phyloP scores from a whole-genome alignment of 805 yeast species.

The Hermanozyma aechmeae region DNA sequence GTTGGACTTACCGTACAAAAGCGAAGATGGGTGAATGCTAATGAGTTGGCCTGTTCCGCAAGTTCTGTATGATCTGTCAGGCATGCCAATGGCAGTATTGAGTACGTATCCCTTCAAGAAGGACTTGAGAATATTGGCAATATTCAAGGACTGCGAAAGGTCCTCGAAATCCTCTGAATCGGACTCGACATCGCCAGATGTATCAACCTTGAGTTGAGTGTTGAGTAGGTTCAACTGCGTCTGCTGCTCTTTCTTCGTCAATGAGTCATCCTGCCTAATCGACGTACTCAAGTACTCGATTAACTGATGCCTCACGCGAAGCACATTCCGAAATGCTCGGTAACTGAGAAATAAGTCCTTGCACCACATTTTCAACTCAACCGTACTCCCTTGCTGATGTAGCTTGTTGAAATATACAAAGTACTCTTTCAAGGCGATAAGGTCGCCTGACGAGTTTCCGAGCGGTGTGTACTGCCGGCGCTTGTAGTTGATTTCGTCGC shows the following conservation, averaged over 20 bases:
- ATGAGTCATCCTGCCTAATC: conserved; percentile 30
- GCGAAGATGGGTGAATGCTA: conserved; percentile 84
- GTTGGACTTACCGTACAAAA: conserved; percentile 65
- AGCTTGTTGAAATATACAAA: conserved; percentile 42
- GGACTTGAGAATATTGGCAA: conserved; percentile 57
- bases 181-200: conserved; percentile 6
- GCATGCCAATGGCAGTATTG: conserved; percentile 89
- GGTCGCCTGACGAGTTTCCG: conserved; percentile 74
- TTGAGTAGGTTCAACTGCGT: conserved; percentile 15
- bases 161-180: conserved; percentile 14
- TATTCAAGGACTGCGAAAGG: conserved; percentile 32
- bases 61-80: conserved; percentile 87
- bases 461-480: conserved; percentile 61
- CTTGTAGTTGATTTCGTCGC: conserved; percentile 78
- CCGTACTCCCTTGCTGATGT: conserved; percentile 17
- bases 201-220: conserved; percentile 14
- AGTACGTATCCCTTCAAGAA: conserved; percentile 78
- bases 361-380: conserved; percentile 77
- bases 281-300: conserved; percentile 53
- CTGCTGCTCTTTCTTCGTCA: conserved; percentile 17
- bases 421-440: conserved; percentile 72
- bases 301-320: conserved; percentile 68
- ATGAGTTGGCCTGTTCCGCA: conserved; percentile 76
- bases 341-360: conserved; percentile 63
- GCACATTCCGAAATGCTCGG: conserved; percentile 73